These are phyloP conservation scores for Laetiporus sulphureus DNA, from an alignment of 1,284 basidiomycete species.

Conservation along the genomic window DNA sequence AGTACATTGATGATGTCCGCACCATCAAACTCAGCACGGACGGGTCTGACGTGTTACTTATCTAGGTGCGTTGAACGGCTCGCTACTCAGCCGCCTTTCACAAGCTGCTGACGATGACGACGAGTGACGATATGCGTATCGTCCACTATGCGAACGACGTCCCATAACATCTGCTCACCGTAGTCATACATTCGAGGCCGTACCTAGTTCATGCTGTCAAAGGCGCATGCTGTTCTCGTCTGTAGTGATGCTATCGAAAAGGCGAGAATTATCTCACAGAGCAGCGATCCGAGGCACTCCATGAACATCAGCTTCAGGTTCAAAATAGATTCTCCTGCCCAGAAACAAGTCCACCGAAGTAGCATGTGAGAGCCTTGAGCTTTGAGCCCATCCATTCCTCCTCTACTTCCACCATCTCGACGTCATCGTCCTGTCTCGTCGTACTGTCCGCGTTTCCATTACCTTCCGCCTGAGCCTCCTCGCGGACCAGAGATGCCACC, in stretches of 20 bases:
- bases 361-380: constrained; percentile 79
- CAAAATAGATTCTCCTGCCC: constrained; percentile 59
- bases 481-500: constrained; percentile 40
- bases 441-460: constrained; percentile 1
- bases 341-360: constrained; percentile 67
- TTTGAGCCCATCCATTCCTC: constrained; percentile 87
- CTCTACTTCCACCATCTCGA: constrained; percentile 69
- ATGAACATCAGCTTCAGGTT: not conserved
- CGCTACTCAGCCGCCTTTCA: constrained; percentile 17
- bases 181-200: not conserved
- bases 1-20: constrained; percentile 2
- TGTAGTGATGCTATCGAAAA: not conserved
- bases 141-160: no score
- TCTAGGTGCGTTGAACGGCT: constrained; percentile 18
- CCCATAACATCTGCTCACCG: no score
- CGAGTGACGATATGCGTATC: not conserved
- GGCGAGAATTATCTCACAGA: not conserved
- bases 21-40: not conserved
- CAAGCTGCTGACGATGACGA: constrained; percentile 17
- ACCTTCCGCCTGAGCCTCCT: constrained; percentile 6
- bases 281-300: not conserved
- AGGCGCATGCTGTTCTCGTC: no score
- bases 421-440: not conserved
- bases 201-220: no score
- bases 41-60: not conserved